Conservation (phyloP, 1,139 yeast genomes). For the Debaryomyces singareniensis region DNA sequence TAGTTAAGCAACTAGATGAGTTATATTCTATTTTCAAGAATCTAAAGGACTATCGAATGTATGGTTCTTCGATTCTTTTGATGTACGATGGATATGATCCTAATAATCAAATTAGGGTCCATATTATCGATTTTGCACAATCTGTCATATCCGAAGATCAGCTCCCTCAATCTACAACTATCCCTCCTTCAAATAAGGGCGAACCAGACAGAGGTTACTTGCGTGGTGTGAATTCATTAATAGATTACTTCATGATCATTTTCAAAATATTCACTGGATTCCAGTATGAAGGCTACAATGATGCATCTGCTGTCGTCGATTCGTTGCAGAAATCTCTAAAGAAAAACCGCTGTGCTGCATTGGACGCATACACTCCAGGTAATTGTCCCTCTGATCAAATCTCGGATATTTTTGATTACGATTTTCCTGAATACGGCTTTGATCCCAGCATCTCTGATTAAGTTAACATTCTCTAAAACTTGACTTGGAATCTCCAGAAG, state of each 20-base stretch:
- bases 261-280: constrained; percentile 41
- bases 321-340: no score
- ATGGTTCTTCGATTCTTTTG: constrained; percentile 82
- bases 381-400: background rate
- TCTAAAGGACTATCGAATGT: constrained; percentile 77
- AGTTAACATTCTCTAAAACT: no score
- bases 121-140: constrained; percentile 93
- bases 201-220: constrained; percentile 78
- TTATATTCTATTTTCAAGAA: constrained; percentile 48
- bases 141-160: constrained; percentile 68
- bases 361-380: background rate
- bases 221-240: constrained; percentile 68
- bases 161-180: constrained; percentile 11
- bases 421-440: constrained; percentile 17
- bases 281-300: constrained; percentile 11
- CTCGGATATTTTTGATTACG: constrained; percentile 20
- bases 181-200: constrained; percentile 64
- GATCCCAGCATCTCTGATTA: constrained; percentile 25
- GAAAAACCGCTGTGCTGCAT: constrained; percentile 13
- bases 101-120: constrained; percentile 40
- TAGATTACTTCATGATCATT: constrained; percentile 52
- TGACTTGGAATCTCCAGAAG: no score
- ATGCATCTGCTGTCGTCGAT: constrained; percentile 2
- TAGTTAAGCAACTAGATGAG: constrained; percentile 55
- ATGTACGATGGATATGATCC: constrained; percentile 72